Conservation (phyloP, 2,329 filamentous ascomycete genomes). For the Trichoderma arundinaceum region DNA sequence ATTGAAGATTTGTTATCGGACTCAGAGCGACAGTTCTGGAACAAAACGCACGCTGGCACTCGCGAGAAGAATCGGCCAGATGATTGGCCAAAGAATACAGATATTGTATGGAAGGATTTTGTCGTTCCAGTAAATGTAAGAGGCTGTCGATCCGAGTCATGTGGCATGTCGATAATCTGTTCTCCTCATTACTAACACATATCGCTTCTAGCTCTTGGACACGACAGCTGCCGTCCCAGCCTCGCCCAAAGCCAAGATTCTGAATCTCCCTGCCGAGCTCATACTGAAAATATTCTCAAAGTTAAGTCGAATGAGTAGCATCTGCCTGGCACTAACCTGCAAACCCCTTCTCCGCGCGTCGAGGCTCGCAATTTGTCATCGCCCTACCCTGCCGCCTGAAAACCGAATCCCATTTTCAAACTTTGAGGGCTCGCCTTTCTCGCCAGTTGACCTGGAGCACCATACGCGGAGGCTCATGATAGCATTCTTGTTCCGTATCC, state of each 20-base stretch:
- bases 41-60: too few relatives aligned
- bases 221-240: too few relatives aligned
- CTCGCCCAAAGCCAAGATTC: not conserved
- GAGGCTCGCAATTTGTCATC: not conserved
- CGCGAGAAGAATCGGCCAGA: not conserved
- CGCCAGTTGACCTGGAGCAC: not conserved
- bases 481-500: not conserved
- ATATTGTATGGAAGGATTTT: not conserved
- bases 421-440: not conserved
- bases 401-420: slow-evolving; percentile 1
- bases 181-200: too few relatives aligned
- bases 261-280: slow-evolving; percentile 1
- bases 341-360: slow-evolving; percentile 8
- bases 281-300: not conserved
- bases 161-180: too few relatives aligned
- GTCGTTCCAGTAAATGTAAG: not conserved
- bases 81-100: slow-evolving; percentile 2
- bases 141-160: too few relatives aligned
- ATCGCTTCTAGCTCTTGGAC: too few relatives aligned
- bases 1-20: too few relatives aligned
- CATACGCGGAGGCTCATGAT: slow-evolving; percentile 1
- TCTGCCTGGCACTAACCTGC: slow-evolving; percentile 8
- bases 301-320: not conserved
- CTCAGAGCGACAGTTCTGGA: too few relatives aligned
- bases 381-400: not conserved